Percentiles rank a stretch among this genome's conserved stretches.
Conservation (phyloP, 2,329 filamentous ascomycete species). For the Penicillium sp. region DNA sequence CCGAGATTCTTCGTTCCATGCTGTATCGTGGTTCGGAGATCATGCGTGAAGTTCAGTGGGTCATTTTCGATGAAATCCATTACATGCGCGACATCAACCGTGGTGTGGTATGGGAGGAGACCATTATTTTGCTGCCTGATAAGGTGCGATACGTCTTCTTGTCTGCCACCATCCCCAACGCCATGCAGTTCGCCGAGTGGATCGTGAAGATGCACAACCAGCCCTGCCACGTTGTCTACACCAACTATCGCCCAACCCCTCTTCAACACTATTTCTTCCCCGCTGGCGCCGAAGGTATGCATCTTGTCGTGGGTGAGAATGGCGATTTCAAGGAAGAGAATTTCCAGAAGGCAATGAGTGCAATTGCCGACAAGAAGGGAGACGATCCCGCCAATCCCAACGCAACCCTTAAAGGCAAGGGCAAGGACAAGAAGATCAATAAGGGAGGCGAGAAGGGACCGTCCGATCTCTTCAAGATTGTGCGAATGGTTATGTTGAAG, state of each 20-base stretch:
- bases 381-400: slow-evolving; percentile 76
- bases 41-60: slow-evolving; percentile 99
- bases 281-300: slow-evolving; percentile 85
- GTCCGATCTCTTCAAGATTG: slow-evolving; percentile 93
- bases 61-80: slow-evolving; percentile 97
- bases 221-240: slow-evolving; percentile 98
- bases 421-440: slow-evolving; percentile 88
- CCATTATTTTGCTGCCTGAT: slow-evolving; percentile 94
- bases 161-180: slow-evolving; percentile 96
- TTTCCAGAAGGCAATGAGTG: slow-evolving; percentile 92
- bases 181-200: slow-evolving; percentile 99
- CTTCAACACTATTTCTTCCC: slow-evolving; percentile 98
- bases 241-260: slow-evolving; percentile 94
- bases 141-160: slow-evolving; percentile 99
- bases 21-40: slow-evolving; percentile 97
- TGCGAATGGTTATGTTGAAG: slow-evolving; percentile 98
- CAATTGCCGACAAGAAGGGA: slow-evolving; percentile 84
- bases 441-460: slow-evolving; percentile 74
- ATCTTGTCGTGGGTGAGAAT: slow-evolving; percentile 94
- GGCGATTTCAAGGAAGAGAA: slow-evolving; percentile 95
- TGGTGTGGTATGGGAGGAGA: slow-evolving; percentile 99
- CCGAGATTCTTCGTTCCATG: slow-evolving; percentile 98
- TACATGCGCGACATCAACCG: slow-evolving; percentile 88
- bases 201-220: slow-evolving; percentile 97
- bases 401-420: slow-evolving; percentile 79